Percentiles rank a stretch among this genome's conserved stretches.
phyloP scores from a whole-genome alignment of 768 basidiomycete species.

The Serendipita indica region DNA sequence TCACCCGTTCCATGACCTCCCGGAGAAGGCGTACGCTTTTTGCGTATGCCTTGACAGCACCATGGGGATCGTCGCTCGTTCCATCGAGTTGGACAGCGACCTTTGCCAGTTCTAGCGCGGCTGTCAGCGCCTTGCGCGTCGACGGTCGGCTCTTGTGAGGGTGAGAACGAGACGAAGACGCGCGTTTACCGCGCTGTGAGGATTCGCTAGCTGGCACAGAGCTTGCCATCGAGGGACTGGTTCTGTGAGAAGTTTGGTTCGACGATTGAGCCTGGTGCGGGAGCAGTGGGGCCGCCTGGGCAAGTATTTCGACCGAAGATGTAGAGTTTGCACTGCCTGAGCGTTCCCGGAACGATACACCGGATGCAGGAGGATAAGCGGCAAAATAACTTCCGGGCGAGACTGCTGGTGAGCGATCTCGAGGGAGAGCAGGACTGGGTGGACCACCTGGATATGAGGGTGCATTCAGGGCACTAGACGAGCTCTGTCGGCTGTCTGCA shows the following conservation, averaged over 20 bases:
- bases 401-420: not conserved
- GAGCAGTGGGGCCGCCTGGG: not conserved
- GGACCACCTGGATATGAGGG: too few relatives aligned
- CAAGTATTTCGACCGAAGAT: not conserved
- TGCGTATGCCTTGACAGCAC: constrained; percentile 78
- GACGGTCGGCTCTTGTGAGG: constrained; percentile 38
- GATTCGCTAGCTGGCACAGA: not conserved
- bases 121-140: constrained; percentile 72
- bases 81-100: constrained; percentile 82
- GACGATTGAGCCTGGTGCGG: constrained; percentile 4
- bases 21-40: constrained; percentile 74
- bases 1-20: constrained; percentile 85
- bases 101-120: constrained; percentile 73
- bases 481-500: not conserved
- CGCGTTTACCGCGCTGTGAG: too few relatives aligned
- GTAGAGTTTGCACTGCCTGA: not conserved
- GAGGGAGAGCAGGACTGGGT: not conserved
- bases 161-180: not conserved
- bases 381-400: constrained; percentile 4
- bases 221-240: not conserved
- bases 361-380: not conserved
- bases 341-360: not conserved
- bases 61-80: constrained; percentile 75
- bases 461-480: too few relatives aligned
- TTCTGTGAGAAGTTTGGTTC: not conserved